Evolutionary conservation across 345 rosid genomes (phyloP), one percentile per base, ranked within the genome.

Genomic region (Triadica sebifera): DNA sequence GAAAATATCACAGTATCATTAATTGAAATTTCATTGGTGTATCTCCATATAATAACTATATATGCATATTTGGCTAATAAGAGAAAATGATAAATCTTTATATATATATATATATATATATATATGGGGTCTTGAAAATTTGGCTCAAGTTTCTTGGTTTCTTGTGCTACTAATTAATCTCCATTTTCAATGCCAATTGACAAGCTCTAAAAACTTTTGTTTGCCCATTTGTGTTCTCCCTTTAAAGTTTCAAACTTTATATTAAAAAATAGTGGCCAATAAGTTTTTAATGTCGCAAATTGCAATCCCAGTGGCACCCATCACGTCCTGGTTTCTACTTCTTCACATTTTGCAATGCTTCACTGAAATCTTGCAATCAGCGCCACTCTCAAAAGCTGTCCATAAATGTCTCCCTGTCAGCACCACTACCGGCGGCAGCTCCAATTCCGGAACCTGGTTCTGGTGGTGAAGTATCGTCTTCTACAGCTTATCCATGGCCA

Each of bases 401-500:
- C 55, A 81, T 93, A 50, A 75, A 89, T 77, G 98, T 91, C 72
- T 62, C 79, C 73, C 67, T 83, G 1, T 77, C 80, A 2, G 79
- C 86, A 13, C 77, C 88, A 1, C 82, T 87, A n/a, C 83, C 89
- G 0, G 37, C 74, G 12, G 78, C 55, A 34, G n/a, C 79, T 71
- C 82, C 79, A 1, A 75, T 90, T 53, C 93, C 96, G 5, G 81
- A 45, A 49, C 95, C 97, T 5, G 65, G 63, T 43, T 78, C 92
- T 1, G 94, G 95, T 46, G 97, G 92, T n/a, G 74, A 59, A 3
- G 80, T 82, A 67, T 73, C 98, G 0, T 83, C 98, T 37, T 86
- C 98, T 39, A 93, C 99, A 0, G 77, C 88, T 20, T 91, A 82
- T 74, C 97, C 90, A 0, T 92, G 98, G 98, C 98, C 98, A 12